These are phyloP conservation scores for Eurotiales sp. DNA, from an alignment of 2,329 filamentous ascomycete genomes.

Conservation along the genomic window DNA sequence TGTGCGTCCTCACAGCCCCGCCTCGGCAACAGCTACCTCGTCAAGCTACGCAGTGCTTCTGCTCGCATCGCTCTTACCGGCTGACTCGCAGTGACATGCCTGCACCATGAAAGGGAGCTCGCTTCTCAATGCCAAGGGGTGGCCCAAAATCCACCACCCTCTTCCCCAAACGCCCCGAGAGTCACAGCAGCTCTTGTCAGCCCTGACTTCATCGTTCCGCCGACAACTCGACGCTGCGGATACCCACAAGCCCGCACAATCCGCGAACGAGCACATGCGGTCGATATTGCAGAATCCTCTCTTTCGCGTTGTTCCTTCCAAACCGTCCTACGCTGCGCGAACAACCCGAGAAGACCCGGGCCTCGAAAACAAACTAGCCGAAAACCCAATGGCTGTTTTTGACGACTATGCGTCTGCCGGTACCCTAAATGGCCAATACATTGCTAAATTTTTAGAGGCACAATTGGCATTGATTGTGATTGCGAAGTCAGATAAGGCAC, in stretches of 20 bases:
- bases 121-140: constrained; percentile 45
- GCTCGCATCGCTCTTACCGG: too few relatives aligned
- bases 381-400: constrained; percentile 33
- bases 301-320: constrained; percentile 35
- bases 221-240: constrained; percentile 53
- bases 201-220: constrained; percentile 62
- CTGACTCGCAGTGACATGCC: too few relatives aligned
- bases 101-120: constrained; percentile 27
- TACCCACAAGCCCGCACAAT: constrained; percentile 27
- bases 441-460: constrained; percentile 29
- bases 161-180: constrained; percentile 54
- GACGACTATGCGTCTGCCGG: constrained; percentile 39
- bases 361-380: constrained; percentile 21
- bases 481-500: constrained; percentile 19
- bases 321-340: constrained; percentile 16
- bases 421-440: constrained; percentile 22
- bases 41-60: too few relatives aligned
- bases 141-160: constrained; percentile 53
- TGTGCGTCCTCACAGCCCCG: too few relatives aligned
- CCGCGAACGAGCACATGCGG: constrained; percentile 36
- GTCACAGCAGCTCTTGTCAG: constrained; percentile 56
- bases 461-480: constrained; percentile 32
- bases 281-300: constrained; percentile 40
- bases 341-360: constrained; percentile 14
- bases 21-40: too few relatives aligned